phyloP scores from a whole-genome alignment of 1,139 yeast species.

The Yamadazyma spencermartinsiae region DNA sequence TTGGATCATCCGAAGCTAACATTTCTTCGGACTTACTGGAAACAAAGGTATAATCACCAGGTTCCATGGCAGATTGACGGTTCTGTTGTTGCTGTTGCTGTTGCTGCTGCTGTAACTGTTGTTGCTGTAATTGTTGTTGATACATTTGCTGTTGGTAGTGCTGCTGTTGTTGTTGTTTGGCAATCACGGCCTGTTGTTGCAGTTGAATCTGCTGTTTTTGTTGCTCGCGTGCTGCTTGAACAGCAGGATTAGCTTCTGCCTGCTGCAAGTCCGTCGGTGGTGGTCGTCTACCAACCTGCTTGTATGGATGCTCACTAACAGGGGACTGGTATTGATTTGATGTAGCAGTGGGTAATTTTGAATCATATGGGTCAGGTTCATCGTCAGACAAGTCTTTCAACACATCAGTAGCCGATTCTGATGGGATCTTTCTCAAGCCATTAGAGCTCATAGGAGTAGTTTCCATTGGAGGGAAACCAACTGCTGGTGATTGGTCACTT shows the following conservation, averaged over 20 bases:
- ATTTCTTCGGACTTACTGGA: constrained; percentile 22
- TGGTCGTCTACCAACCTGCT: constrained; percentile 24
- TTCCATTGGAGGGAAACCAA: constrained; percentile 18
- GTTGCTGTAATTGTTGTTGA: constrained; percentile 6
- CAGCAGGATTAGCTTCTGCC: constrained; percentile 11
- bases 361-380: constrained; percentile 13
- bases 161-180: constrained; percentile 16
- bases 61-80: constrained; percentile 8
- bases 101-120: constrained; percentile 11
- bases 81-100: constrained; percentile 9
- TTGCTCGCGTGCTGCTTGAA: constrained; percentile 12
- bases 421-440: constrained; percentile 10
- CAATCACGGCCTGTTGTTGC: constrained; percentile 11
- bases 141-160: constrained; percentile 10
- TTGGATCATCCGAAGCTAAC: constrained; percentile 4
- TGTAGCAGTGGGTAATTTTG: constrained; percentile 37
- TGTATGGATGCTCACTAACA: constrained; percentile 28
- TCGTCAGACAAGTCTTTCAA: constrained; percentile 14
- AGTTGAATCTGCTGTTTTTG: constrained; percentile 16
- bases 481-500: constrained; percentile 7
- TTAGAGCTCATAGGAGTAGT: constrained; percentile 13
- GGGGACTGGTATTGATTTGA: constrained; percentile 35
- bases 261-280: constrained; percentile 18
- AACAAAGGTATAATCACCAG: constrained; percentile 24
- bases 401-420: constrained; percentile 6